Evolutionary conservation across 2,329 filamentous ascomycete genomes (phyloP).

Genomic region (Gnomoniopsis smithogilvyi): DNA sequence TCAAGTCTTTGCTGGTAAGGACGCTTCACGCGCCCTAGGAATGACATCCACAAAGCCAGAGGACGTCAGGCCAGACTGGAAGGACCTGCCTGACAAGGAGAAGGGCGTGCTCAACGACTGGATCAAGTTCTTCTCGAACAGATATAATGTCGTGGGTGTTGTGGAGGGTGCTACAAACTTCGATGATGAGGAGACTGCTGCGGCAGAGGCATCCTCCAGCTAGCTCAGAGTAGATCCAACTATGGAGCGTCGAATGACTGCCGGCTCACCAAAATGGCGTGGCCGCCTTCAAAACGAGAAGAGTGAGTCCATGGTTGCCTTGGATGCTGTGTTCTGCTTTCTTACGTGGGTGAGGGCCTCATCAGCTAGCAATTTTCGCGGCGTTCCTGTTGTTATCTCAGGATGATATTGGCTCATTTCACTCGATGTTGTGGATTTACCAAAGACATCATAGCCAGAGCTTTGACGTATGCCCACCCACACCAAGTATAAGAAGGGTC

Average conservation of each 20-base stretch:
- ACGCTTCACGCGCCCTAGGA: constrained; percentile 88
- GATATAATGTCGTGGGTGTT: constrained; percentile 84
- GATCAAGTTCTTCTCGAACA: constrained; percentile 94
- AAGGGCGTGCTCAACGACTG: constrained; percentile 85
- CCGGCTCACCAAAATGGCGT: not conserved
- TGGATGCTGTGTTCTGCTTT: not conserved
- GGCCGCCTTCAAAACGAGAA: not conserved
- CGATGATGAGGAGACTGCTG: constrained; percentile 26
- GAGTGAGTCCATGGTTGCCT: not conserved
- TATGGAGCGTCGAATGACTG: not conserved
- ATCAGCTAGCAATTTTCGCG: not conserved
- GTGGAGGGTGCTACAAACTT: constrained; percentile 60
- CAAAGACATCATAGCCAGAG: not conserved
- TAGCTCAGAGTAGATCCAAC: not conserved
- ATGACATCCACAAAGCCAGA: constrained; percentile 82
- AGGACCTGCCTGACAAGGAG: constrained; percentile 79
- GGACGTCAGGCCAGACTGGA: constrained; percentile 80
- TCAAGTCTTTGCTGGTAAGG: constrained; percentile 90
- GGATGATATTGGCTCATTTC: not conserved
- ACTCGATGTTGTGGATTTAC: not conserved
- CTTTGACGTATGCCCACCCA: not conserved
- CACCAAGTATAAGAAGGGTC: not conserved
- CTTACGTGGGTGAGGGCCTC: not conserved
- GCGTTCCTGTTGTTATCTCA: not conserved
- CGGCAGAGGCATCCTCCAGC: constrained; percentile 1